Evolutionary conservation across 495 filamentous ascomycete genomes (phyloP).

Genomic region (Aspergillus bertholletiae): DNA sequence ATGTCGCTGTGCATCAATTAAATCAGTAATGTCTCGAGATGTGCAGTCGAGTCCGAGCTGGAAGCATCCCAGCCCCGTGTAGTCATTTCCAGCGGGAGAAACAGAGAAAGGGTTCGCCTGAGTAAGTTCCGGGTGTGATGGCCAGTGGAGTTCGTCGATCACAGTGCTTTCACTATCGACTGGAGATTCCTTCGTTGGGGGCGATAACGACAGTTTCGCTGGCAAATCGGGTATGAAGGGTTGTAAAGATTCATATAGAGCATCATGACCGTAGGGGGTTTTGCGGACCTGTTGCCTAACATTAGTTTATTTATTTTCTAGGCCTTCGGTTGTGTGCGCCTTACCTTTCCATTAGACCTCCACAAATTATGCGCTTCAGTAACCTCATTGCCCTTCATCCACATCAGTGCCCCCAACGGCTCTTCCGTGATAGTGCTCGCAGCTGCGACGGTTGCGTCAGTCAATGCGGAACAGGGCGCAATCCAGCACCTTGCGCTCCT

Average conservation of each 20-base stretch:
- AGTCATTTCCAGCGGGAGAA: conserved; percentile 11
- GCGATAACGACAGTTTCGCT: conserved; percentile 7
- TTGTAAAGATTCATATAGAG: conserved; percentile 6
- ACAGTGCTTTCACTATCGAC: background rate
- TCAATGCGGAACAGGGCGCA: conserved; percentile 38
- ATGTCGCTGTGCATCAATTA: conserved; percentile 13
- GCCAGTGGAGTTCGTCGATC: conserved; percentile 12
- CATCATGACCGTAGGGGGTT: conserved; percentile 2
- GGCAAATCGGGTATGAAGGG: conserved; percentile 9
- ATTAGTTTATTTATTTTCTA: conserved; percentile 24
- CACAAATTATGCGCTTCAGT: conserved; percentile 51
- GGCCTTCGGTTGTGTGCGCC: conserved; percentile 8
- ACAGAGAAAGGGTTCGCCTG: conserved; percentile 10
- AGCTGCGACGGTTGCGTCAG: conserved; percentile 31
- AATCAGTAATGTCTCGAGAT: conserved; percentile 9
- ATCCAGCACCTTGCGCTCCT: conserved; percentile 54
- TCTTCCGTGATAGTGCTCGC: conserved; percentile 22
- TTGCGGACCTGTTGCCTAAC: background rate
- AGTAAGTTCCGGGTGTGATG: conserved; percentile 1
- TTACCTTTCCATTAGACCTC: conserved; percentile 34
- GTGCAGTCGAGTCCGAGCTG: conserved; percentile 17
- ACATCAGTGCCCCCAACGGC: conserved; percentile 52
- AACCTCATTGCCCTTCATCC: conserved; percentile 50
- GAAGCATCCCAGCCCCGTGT: conserved; percentile 15
- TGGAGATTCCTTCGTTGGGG: background rate